Evolutionary conservation across 2,329 filamentous ascomycete species (phyloP).

Genomic region (Clarireedia paspali): DNA sequence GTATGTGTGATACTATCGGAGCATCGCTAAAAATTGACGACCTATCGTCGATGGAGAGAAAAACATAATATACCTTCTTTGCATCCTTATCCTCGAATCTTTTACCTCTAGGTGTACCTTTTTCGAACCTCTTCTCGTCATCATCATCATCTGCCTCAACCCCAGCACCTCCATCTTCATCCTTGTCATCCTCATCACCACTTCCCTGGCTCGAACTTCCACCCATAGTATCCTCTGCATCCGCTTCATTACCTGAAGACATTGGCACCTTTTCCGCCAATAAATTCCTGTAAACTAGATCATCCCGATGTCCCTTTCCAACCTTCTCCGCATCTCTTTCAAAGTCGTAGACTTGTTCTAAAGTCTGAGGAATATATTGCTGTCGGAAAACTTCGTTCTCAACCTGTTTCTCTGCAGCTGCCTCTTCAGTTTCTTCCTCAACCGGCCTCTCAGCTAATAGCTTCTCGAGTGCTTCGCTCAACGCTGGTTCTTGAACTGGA

Average conservation of each 20-base stretch:
- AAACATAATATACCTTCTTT: constrained; percentile 54
- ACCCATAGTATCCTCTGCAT: constrained; percentile 33
- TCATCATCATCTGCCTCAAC: constrained; percentile 28
- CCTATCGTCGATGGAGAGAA: not conserved
- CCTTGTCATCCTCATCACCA: constrained; percentile 29
- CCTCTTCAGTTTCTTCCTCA: constrained; percentile 47
- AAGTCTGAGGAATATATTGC: constrained; percentile 91
- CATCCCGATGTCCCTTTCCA: constrained; percentile 61
- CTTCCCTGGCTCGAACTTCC: constrained; percentile 33
- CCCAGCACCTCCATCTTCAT: constrained; percentile 32
- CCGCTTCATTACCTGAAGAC: constrained; percentile 33
- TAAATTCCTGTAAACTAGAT: constrained; percentile 79
- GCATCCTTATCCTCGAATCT: constrained; percentile 86
- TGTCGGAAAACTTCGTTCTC: constrained; percentile 91
- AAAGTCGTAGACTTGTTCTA: constrained; percentile 94
- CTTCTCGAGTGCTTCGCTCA: constrained; percentile 55
- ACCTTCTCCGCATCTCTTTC: constrained; percentile 82
- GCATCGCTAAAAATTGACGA: not conserved
- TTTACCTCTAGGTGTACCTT: constrained; percentile 68
- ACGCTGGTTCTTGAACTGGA: constrained; percentile 50
- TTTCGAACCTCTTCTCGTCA: constrained; percentile 50
- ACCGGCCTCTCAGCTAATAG: constrained; percentile 53
- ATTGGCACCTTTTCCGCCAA: constrained; percentile 50
- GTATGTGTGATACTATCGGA: not conserved
- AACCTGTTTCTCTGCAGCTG: constrained; percentile 55